Conservation (phyloP, 139 green algal species). For the Picochlorum sp. region DNA sequence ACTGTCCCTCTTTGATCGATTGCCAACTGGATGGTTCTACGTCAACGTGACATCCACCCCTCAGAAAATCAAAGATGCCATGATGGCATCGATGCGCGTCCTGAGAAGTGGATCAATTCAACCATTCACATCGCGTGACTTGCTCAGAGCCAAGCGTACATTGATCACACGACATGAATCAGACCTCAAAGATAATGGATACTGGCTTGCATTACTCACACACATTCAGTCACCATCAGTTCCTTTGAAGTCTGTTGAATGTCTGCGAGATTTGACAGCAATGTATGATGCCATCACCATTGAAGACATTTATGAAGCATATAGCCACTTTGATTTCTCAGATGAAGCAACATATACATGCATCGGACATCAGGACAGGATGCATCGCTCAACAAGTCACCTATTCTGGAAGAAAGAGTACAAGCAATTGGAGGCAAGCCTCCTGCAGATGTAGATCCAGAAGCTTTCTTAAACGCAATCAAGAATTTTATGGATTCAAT, state of each 20-base stretch:
- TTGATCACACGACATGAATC: constrained; percentile 90
- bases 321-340: constrained; percentile 63
- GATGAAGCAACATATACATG: constrained; percentile 59
- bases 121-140: constrained; percentile 62
- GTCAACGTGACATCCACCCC: constrained; percentile 90
- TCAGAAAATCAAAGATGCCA: constrained; percentile 87
- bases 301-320: constrained; percentile 83
- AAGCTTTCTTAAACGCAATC: constrained; percentile 23
- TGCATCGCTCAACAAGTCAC: constrained; percentile 7
- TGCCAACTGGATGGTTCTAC: constrained; percentile 70
- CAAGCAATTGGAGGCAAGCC: not conserved
- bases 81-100: constrained; percentile 69
- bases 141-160: constrained; percentile 68
- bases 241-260: constrained; percentile 73
- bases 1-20: constrained; percentile 63
- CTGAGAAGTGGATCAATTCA: constrained; percentile 56
- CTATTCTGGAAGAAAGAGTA: not conserved
- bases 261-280: constrained; percentile 73
- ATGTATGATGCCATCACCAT: constrained; percentile 77
- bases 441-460: constrained; percentile 21
- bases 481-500: constrained; percentile 23
- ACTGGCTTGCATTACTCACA: constrained; percentile 89
- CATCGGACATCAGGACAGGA: constrained; percentile 65
- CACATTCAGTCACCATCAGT: constrained; percentile 79
- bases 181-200: constrained; percentile 90